These are phyloP conservation scores for Candida dubliniensis DNA, from an alignment of 1,139 yeast species.

Conservation along the genomic window DNA sequence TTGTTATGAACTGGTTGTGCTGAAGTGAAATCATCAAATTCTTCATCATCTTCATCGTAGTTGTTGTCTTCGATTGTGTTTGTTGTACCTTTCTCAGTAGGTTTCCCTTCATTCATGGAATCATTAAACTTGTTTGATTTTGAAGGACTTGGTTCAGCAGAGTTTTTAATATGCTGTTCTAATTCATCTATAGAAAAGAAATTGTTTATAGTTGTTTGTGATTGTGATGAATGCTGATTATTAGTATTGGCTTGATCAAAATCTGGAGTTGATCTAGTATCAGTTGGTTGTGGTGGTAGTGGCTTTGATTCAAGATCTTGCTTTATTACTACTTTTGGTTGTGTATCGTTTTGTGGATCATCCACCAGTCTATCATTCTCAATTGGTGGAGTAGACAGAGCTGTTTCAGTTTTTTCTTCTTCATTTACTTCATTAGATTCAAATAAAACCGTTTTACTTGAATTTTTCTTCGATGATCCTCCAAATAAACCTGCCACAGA, in stretches of 20 bases:
- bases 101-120: neutral
- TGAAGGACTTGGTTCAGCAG: neutral
- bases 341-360: neutral
- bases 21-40: conserved; percentile 22
- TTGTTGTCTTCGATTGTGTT: conserved; percentile 2
- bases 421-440: conserved; percentile 1
- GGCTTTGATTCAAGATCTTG: too few relatives aligned
- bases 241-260: neutral
- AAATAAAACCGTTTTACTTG: conserved; percentile 5
- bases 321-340: too few relatives aligned
- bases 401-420: neutral
- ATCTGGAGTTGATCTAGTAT: too few relatives aligned
- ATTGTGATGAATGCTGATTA: neutral
- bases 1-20: conserved; percentile 12
- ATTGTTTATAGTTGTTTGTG: neutral
- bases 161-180: conserved; percentile 6
- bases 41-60: conserved; percentile 15
- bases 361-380: neutral
- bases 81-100: too few relatives aligned
- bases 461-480: conserved; percentile 7
- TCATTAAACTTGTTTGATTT: neutral
- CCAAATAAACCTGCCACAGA: conserved; percentile 9
- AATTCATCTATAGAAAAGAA: conserved; percentile 8
- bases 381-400: neutral
- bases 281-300: too few relatives aligned